These are phyloP conservation scores for Phyllosticta capitalensis DNA, from an alignment of 2,329 filamentous ascomycete species.

Conservation along the genomic window DNA sequence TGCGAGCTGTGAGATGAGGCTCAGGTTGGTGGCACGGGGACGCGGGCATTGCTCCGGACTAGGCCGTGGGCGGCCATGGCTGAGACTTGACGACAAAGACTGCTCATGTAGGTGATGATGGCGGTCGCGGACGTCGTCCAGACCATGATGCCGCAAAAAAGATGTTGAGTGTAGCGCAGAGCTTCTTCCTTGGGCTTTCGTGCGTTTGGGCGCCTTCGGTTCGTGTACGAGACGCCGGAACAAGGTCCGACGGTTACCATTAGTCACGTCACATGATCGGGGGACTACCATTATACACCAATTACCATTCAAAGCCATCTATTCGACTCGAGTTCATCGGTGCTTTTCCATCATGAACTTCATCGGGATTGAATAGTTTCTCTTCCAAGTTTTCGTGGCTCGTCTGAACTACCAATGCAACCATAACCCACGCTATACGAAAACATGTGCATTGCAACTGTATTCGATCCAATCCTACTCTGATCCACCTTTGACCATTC, in stretches of 20 bases:
- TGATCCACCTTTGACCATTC: too few species aligned
- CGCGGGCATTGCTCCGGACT: background rate
- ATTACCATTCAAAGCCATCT: background rate
- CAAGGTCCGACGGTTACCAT: background rate
- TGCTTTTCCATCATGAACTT: too few species aligned
- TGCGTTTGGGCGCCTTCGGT: too few species aligned
- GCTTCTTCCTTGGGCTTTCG: background rate
- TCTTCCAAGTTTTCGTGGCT: too few species aligned
- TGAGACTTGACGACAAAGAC: background rate
- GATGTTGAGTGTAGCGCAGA: background rate
- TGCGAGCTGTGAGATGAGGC: background rate
- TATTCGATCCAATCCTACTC: too few species aligned
- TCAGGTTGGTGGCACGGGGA: background rate
- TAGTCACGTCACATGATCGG: background rate
- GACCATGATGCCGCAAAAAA: too few species aligned
- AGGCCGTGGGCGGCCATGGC: background rate
- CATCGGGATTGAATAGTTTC: too few species aligned
- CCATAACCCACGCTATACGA: too few species aligned
- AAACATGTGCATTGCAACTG: too few species aligned
- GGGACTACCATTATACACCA: background rate
- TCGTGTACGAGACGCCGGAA: background rate
- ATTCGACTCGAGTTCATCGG: background rate
- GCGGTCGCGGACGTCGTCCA: background rate
- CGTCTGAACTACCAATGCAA: too few species aligned
- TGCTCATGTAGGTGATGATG: background rate